These are phyloP conservation scores for Ogataea parapolymorpha DNA, from an alignment of 805 yeast species.

Conservation along the genomic window DNA sequence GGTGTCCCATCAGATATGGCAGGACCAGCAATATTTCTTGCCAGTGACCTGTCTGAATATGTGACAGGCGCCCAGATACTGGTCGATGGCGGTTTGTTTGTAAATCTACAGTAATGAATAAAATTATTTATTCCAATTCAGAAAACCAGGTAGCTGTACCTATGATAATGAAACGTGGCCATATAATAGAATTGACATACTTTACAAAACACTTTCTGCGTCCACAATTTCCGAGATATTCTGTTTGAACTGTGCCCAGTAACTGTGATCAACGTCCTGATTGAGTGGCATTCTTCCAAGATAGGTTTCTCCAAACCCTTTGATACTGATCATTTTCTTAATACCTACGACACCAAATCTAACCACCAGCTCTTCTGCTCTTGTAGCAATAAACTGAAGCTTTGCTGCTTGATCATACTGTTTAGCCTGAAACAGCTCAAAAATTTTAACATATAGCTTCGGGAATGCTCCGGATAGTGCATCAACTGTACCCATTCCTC, in stretches of 20 bases:
- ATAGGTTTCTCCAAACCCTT: conserved; percentile 42
- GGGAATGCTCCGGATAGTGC: conserved; percentile 54
- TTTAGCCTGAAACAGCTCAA: conserved; percentile 37
- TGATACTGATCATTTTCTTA: conserved; percentile 40
- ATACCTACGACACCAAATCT: conserved; percentile 45
- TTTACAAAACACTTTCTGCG: conserved; percentile 5
- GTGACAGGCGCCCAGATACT: conserved; percentile 42
- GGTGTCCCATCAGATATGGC: conserved; percentile 38
- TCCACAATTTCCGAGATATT: conserved; percentile 8
- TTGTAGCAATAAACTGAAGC: conserved; percentile 41
- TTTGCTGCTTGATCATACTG: conserved; percentile 39
- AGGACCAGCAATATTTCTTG: conserved; percentile 42
- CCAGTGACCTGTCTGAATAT: conserved; percentile 36
- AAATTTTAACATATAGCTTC: conserved; percentile 42
- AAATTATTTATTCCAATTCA: background rate
- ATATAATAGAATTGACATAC: background rate
- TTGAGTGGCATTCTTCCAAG: conserved; percentile 48
- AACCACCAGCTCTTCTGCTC: conserved; percentile 45
- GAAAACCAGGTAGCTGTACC: background rate
- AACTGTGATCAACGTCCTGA: conserved; percentile 32
- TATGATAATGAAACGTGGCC: background rate
- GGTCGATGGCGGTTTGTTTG: conserved; percentile 46
- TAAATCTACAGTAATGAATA: conserved; percentile 40
- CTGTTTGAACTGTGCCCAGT: conserved; percentile 3
- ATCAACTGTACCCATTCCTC: conserved; percentile 50